Evolutionary conservation across 2,329 filamentous ascomycete genomes (phyloP).

Genomic region (Trichoderma breve): DNA sequence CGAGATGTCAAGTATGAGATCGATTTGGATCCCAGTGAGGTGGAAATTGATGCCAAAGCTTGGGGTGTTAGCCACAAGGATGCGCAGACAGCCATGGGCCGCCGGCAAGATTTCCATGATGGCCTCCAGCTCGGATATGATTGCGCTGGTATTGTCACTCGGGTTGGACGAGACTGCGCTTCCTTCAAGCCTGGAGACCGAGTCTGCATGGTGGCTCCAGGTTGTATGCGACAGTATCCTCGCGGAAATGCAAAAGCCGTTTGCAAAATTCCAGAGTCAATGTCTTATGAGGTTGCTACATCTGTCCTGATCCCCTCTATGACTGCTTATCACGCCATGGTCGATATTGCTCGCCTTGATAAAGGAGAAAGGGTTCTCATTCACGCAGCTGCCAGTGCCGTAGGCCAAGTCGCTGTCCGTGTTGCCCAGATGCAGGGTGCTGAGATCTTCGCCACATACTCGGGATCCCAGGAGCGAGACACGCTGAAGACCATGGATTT

Average conservation of each 20-base stretch:
- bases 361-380: conserved; percentile 36
- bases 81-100: neutral
- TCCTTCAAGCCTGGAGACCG: conserved; percentile 27
- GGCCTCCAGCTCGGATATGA: conserved; percentile 23
- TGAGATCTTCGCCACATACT: conserved; percentile 26
- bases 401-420: conserved; percentile 34
- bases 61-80: neutral
- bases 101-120: neutral
- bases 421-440: conserved; percentile 29
- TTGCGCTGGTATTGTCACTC: conserved; percentile 27
- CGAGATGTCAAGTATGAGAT: neutral
- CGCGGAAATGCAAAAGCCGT: neutral
- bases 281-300: conserved; percentile 37
- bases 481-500: conserved; percentile 31
- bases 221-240: conserved; percentile 20
- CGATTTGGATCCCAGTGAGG: neutral
- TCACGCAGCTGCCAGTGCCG: conserved; percentile 34
- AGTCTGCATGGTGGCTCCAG: conserved; percentile 20
- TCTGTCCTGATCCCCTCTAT: conserved; percentile 33
- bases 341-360: conserved; percentile 28
- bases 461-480: conserved; percentile 31
- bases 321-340: conserved; percentile 31
- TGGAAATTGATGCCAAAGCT: conserved; percentile 7
- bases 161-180: conserved; percentile 20
- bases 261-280: conserved; percentile 33